Conservation (phyloP, 2,329 filamentous ascomycete species). For the Neonectria hederae region DNA sequence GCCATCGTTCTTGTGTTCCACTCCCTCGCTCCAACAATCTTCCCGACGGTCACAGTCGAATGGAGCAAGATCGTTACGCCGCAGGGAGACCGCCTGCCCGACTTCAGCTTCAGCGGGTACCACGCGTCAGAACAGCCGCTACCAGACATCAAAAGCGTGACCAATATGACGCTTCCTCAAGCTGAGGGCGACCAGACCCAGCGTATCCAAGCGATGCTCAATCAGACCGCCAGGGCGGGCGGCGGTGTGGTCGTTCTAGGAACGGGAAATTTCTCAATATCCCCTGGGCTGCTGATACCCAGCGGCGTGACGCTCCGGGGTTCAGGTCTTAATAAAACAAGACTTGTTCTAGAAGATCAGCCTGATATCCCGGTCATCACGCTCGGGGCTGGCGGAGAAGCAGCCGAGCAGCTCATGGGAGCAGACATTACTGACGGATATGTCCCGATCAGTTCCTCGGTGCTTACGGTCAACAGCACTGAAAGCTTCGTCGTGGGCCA, state of each 20-base stretch:
- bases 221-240: constrained; percentile 12
- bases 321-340: background rate
- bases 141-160: background rate
- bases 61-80: constrained; percentile 22
- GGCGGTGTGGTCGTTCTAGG: constrained; percentile 29
- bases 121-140: constrained; percentile 29
- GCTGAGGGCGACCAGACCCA: constrained; percentile 18
- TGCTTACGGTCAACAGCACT: constrained; percentile 3
- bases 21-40: background rate
- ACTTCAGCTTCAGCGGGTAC: constrained; percentile 37
- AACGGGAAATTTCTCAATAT: constrained; percentile 22
- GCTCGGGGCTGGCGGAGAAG: constrained; percentile 7
- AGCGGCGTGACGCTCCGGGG: constrained; percentile 22
- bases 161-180: constrained; percentile 4
- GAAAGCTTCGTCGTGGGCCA: constrained; percentile 18
- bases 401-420: background rate
- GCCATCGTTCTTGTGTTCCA: background rate
- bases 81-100: constrained; percentile 30
- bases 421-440: constrained; percentile 32
- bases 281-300: constrained; percentile 16
- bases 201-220: constrained; percentile 29
- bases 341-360: background rate
- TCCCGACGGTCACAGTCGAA: constrained; percentile 9
- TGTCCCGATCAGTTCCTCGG: constrained; percentile 25
- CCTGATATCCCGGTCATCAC: constrained; percentile 27